Evolutionary conservation across 805 yeast genomes (phyloP).

Genomic region (Saccharomycopsis lassenensis): DNA sequence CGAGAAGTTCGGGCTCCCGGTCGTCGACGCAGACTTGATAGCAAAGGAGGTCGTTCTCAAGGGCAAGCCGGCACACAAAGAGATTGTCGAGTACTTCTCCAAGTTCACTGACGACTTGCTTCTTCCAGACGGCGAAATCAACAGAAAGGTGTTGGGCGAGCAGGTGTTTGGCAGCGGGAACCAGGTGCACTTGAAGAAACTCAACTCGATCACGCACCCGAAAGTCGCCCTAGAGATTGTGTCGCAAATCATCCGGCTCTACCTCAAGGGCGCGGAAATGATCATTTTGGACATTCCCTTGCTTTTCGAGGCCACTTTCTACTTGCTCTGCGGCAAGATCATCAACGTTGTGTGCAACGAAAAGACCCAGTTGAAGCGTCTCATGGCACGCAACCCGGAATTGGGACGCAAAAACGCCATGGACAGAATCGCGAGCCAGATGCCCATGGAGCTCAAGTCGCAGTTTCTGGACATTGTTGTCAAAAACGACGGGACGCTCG

Average conservation of each 20-base stretch:
- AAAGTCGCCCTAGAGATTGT: slow-evolving; percentile 50
- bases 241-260: slow-evolving; percentile 42
- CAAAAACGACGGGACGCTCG: slow-evolving; percentile 43
- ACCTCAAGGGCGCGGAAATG: slow-evolving; percentile 44
- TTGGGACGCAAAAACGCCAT: slow-evolving; percentile 54
- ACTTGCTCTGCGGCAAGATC: slow-evolving; percentile 57
- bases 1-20: slow-evolving; percentile 39
- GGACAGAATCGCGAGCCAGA: slow-evolving; percentile 66
- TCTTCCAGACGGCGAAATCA: slow-evolving; percentile 36
- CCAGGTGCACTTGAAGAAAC: slow-evolving; percentile 39
- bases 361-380: slow-evolving; percentile 50
- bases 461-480: slow-evolving; percentile 54
- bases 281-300: slow-evolving; percentile 86
- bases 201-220: slow-evolving; percentile 81
- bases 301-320: slow-evolving; percentile 69
- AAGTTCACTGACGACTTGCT: slow-evolving; percentile 22
- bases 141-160: slow-evolving; percentile 66
- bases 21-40: slow-evolving; percentile 85
- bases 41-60: slow-evolving; percentile 84
- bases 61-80: slow-evolving; percentile 56
- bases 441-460: slow-evolving; percentile 50
- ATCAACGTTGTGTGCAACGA: slow-evolving; percentile 54
- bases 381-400: slow-evolving; percentile 56
- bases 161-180: slow-evolving; percentile 56
- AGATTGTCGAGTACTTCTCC: slow-evolving; percentile 50